Evolutionary conservation across 352 stramenopile genomes (phyloP), one percentile per base, ranked within the genome.

Genomic region (Aphanomyces stellatus): DNA sequence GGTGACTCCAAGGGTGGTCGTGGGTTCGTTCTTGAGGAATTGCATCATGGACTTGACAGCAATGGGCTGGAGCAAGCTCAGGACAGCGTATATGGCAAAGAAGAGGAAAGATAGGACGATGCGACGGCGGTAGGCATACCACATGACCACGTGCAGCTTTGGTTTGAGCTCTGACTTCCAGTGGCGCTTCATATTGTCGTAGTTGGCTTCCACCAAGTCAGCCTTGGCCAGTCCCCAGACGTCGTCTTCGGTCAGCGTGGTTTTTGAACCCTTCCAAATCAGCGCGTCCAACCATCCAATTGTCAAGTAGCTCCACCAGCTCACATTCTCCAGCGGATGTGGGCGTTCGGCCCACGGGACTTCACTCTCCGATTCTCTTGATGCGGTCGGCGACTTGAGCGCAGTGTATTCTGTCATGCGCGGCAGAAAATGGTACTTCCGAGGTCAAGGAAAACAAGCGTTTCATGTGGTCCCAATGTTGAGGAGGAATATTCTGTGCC

Each of bases 21-120:
- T n/a, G 10, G 27, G n/a, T 24, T 59, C 51, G 4, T 28, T 6
- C 25, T 82, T 56, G 8, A 87, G 53, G 56, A 40, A 75, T 53
- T 84, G 41, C 6, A 88, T 55, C 48, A 88, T 76, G 34, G 76
- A 65, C 51, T 85, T 88, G 70, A 88, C 82, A 19, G 85, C 25
- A 49, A 88, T 71, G 15, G 77, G 76, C 69, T 80, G 74, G 35
- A 80, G 28, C 8, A 83, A 64, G 4, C 70, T 78, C 17, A 81
- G 66, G 7, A 49, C 61, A 3, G 65, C 74, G 59, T 76, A 82
- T 13, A 79, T 27, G 1, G 77, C n/a, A 24, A 76, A 74, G 7
- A 82, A 55, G 3, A 24, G 57, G 30, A 77, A 72, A 13, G 76
- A 74, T 11, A 75, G 42, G 10, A 43, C 30, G 41, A 83, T 74